Evolutionary conservation across 805 yeast genomes (phyloP), one percentile per base, ranked within the genome.

Genomic region (Candida qinlingensis): DNA sequence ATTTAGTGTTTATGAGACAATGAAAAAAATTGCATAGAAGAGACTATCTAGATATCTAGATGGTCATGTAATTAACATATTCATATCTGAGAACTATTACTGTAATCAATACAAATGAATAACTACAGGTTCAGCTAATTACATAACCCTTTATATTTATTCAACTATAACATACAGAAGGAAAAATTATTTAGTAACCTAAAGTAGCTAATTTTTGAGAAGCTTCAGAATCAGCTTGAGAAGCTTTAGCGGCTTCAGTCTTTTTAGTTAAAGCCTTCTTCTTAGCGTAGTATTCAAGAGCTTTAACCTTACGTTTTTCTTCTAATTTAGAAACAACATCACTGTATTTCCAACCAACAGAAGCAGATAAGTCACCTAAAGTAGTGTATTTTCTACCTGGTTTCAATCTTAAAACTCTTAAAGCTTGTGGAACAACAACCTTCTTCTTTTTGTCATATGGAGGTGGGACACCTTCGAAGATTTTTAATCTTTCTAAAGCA

Each of bases 321-420:
- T 94, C 99, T 73, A 94, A 87, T 73, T 91, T 83, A 71, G 89
- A 88, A 67, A 94, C 99, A 72, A 94, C 85, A 60, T 94, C 90
- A 80, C 91, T 96, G 96, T 94, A 94, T 80, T 91, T 94, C 99
- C 99, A 94, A 75, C 99, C 99, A 66, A 94, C 97, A 69, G 96
- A 84, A 67, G 94, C 76, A 63, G 96, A 85, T 74, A 94, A 83
- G 75, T 94, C 90, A 74, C 96, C 96, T 67, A 94, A 88, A 61
- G 97, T 89, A 78, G 97, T 88, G 96, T 85, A 94, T 81, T 94
- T 94, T 87, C 99, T 90, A 76, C 99, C 99, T 75, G 90, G 98
- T 81, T 90, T 91, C 77, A 94, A 87, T 85, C 99, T 90, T 75
- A 94, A 82, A 65, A 94, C 97, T 81, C 99, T 89, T 72, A 94